These are phyloP conservation scores for Termitomyces eurrhizus DNA, from an alignment of 768 basidiomycete genomes.

Conservation along the genomic window DNA sequence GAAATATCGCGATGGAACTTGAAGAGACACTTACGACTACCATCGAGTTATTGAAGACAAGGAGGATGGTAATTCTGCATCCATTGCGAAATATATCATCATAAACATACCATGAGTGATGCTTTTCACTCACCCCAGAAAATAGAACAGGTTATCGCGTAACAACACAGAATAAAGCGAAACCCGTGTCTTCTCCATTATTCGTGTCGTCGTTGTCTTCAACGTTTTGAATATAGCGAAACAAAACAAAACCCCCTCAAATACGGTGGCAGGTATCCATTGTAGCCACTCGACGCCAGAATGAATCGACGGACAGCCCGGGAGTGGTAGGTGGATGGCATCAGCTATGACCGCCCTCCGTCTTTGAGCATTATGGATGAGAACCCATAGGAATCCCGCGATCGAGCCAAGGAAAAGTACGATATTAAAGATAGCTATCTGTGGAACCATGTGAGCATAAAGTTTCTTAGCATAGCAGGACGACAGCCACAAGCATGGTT, in stretches of 20 bases:
- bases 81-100: neutral
- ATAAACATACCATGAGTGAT: neutral
- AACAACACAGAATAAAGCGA: constrained; percentile 33
- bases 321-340: constrained; percentile 33
- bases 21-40: constrained; percentile 25
- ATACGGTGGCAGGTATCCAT: constrained; percentile 20
- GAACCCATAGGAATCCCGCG: constrained; percentile 36
- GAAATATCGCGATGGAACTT: neutral
- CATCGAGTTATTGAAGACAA: constrained; percentile 46
- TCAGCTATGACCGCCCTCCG: constrained; percentile 32
- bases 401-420: constrained; percentile 38
- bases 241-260: constrained; percentile 37
- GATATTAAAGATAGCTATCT: constrained; percentile 37
- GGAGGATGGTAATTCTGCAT: constrained; percentile 31
- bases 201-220: constrained; percentile 21
- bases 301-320: constrained; percentile 17
- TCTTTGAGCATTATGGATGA: constrained; percentile 32
- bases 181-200: constrained; percentile 20
- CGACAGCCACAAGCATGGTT: neutral
- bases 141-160: constrained; percentile 43
- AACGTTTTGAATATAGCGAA: constrained; percentile 35
- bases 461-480: neutral
- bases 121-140: constrained; percentile 30
- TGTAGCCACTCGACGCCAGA: constrained; percentile 14
- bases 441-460: neutral